These are phyloP conservation scores for Euphrasia arctica DNA, from an alignment of 305 asterid genomes.

Conservation along the genomic window DNA sequence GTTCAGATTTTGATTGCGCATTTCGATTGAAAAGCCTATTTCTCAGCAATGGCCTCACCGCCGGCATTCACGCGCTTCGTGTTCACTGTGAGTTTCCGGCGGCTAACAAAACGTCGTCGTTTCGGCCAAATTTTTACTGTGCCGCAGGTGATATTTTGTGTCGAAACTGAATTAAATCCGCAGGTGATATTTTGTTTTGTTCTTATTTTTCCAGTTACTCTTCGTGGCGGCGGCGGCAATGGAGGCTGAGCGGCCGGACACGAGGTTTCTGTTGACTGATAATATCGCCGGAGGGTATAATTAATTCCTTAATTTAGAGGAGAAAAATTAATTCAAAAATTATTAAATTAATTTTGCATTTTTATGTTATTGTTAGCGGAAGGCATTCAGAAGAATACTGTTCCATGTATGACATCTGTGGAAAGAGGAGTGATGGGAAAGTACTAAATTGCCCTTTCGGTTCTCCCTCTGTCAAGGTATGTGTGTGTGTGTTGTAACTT, in stretches of 20 bases:
- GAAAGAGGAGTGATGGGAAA: slow-evolving; percentile 82
- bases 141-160: too few species aligned
- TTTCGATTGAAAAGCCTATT: slow-evolving; percentile 31
- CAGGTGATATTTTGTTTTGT: not conserved
- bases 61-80: slow-evolving; percentile 27
- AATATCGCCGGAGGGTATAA: slow-evolving; percentile 46
- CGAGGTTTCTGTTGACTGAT: slow-evolving; percentile 44
- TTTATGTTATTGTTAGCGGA: slow-evolving; percentile 26
- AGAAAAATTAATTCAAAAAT: too few species aligned
- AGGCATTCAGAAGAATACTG: slow-evolving; percentile 78
- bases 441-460: slow-evolving; percentile 86
- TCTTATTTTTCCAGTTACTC: slow-evolving; percentile 38
- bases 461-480: slow-evolving; percentile 72
- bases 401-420: slow-evolving; percentile 94
- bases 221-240: slow-evolving; percentile 31
- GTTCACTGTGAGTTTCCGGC: slow-evolving; percentile 44
- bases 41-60: slow-evolving; percentile 30
- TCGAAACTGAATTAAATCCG: too few species aligned
- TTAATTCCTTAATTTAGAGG: too few species aligned
- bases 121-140: not conserved
- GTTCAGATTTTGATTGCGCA: slow-evolving; percentile 15
- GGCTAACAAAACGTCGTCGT: slow-evolving; percentile 20
- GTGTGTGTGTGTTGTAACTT: not conserved
- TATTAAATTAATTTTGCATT: too few species aligned
- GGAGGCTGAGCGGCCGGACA: slow-evolving; percentile 39